phyloP scores from a whole-genome alignment of 495 filamentous ascomycete genomes.

The Geoglossum glabrum region DNA sequence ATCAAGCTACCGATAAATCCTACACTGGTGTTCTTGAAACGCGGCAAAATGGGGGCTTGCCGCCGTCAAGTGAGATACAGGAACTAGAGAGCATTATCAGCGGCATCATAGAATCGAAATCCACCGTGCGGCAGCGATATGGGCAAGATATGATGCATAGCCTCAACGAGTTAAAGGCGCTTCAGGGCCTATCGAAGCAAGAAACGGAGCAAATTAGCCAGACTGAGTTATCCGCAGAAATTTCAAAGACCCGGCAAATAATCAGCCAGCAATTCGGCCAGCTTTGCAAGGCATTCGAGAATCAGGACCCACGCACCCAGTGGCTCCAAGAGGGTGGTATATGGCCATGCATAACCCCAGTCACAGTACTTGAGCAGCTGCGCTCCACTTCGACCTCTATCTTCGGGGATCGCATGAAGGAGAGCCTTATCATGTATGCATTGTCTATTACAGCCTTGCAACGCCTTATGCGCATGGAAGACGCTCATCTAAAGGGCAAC shows the following conservation, averaged over 20 bases:
- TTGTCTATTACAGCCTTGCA: constrained; percentile 25
- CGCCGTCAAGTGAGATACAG: constrained; percentile 3
- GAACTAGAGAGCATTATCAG: constrained; percentile 21
- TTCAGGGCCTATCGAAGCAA: constrained; percentile 8
- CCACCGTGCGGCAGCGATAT: constrained; percentile 17
- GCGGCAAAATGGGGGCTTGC: not conserved
- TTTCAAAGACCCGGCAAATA: constrained; percentile 8
- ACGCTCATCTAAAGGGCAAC: constrained; percentile 12
- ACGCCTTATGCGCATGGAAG: constrained; percentile 20
- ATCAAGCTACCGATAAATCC: constrained; percentile 1
- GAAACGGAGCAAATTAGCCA: constrained; percentile 8
- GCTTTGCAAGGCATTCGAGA: constrained; percentile 14
- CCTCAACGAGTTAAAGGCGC: constrained; percentile 14
- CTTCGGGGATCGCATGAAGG: constrained; percentile 24
- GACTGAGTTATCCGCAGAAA: not conserved
- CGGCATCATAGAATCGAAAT: constrained; percentile 13
- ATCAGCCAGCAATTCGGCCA: constrained; percentile 7
- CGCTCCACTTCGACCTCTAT: constrained; percentile 16
- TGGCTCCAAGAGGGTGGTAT: constrained; percentile 32
- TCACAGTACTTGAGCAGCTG: constrained; percentile 31
- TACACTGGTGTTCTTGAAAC: not conserved
- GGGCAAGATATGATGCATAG: constrained; percentile 22
- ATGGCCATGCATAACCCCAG: constrained; percentile 32
- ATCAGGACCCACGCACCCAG: constrained; percentile 14
- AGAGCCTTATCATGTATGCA: constrained; percentile 23